Evolutionary conservation across 257 asterid genomes (phyloP), one percentile per base, ranked within the genome.

Genomic region (Nemophila menziesii): DNA sequence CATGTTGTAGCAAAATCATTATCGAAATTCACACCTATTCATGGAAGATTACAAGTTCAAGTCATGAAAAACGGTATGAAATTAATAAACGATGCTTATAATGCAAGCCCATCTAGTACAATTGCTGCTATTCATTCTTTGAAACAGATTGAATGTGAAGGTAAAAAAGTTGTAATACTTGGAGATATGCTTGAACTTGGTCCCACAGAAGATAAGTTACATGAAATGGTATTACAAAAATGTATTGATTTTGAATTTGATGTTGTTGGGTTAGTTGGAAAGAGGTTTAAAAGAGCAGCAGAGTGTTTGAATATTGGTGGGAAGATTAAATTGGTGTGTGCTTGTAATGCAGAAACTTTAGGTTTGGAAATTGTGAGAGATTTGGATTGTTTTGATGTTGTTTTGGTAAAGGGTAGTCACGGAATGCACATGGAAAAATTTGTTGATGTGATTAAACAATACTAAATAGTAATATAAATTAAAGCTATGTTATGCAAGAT

Each of bases 171-270:
- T 54, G 69, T 63, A 42, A 57, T 62, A 56, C 69, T 62, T 5
- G 69, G 74, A 0, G 74, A 62, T 62, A 67, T 67, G 74, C 74
- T 67, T 49, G 69, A 67, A 57, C 69, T 67, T 33, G 74, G 74
- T 49, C 48, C 63, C n/a, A 23, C 44, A 3, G 69, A 67, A 40
- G 49, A 52, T 24, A 39, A 33, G 49, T 61, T 61, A 12, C 74
- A 61, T 16, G 60, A 67, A 49, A 14, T 48, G 60, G 45, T 53
- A 14, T 11, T 67, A 24, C 36, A 49, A 43, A 53, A 53, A 52
- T 67, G 69, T 46, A 22, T 20, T 27, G 39, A 29, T 29, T 29
- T 49, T 24, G 20, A 20, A 4, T 15, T 62, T 29, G 69, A 62
- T 44, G 27, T 61, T 5, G 39, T 67, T 8, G 63, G 50, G 9